Evolutionary conservation across 345 rosid species (phyloP).

Genomic region (Cardiospermum halicacabum): DNA sequence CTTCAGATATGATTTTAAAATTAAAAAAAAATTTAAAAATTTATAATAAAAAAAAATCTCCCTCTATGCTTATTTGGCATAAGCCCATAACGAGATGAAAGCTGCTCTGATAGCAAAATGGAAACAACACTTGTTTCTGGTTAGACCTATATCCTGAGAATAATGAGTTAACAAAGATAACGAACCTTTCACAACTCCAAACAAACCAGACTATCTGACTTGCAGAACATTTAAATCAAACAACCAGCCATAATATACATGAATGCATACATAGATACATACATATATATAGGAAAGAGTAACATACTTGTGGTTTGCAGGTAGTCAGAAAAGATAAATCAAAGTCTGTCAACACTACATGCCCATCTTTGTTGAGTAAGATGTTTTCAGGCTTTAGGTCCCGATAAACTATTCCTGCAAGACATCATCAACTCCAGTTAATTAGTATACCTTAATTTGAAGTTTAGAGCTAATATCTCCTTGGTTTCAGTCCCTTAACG

Average conservation of each 20-base stretch:
- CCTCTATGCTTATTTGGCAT: no score
- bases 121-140: neutral
- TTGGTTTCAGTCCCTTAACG: neutral
- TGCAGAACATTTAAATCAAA: neutral
- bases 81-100: no score
- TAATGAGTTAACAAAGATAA: no score
- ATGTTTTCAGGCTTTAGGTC: conserved; percentile 98
- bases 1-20: no score
- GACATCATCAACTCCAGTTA: neutral
- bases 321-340: conserved; percentile 82
- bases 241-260: neutral
- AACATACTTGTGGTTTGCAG: conserved; percentile 67
- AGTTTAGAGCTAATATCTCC: neutral
- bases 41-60: no score
- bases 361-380: conserved; percentile 81
- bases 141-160: neutral
- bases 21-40: no score
- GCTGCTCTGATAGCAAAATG: no score
- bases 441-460: neutral
- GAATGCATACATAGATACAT: no score
- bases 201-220: neutral
- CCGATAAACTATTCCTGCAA: conserved; percentile 78
- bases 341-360: conserved; percentile 76
- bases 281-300: conserved; percentile 6
- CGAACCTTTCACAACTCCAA: neutral